These are phyloP conservation scores for Plantago elongata DNA, from an alignment of 257 asterid species.

Conservation along the genomic window DNA sequence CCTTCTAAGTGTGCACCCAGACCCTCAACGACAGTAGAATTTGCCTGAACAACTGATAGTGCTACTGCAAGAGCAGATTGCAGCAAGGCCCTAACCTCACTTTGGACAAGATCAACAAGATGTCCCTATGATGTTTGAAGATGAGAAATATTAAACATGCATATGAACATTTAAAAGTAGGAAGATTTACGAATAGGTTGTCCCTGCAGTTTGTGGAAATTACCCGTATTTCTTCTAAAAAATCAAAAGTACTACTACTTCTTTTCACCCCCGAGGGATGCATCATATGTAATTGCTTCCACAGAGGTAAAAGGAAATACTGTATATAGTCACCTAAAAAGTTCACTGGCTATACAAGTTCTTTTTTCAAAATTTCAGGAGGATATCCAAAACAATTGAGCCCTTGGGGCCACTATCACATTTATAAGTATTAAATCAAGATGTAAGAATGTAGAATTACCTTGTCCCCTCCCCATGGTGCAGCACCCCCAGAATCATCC, in stretches of 20 bases:
- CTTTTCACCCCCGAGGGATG: not conserved
- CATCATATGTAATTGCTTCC: not conserved
- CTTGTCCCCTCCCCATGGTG: conserved; percentile 87
- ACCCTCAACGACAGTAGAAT: conserved; percentile 70
- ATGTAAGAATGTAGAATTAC: conserved; percentile 33
- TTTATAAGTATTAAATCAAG: not conserved
- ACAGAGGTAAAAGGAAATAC: not conserved
- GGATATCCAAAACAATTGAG: not conserved
- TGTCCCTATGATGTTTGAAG: conserved; percentile 57
- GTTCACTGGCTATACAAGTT: no score
- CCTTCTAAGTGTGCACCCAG: conserved; percentile 18
- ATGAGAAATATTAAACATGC: conserved; percentile 18
- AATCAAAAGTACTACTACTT: not conserved
- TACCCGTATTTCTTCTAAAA: not conserved
- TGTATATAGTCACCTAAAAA: no score
- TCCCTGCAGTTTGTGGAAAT: not conserved
- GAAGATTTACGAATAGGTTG: not conserved
- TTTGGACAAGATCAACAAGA: conserved; percentile 92
- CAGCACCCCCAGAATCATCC: conserved; percentile 81
- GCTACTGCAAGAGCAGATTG: conserved; percentile 97
- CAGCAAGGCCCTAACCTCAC: conserved; percentile 73
- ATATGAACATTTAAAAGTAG: conserved; percentile 10
- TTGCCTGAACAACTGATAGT: conserved; percentile 84
- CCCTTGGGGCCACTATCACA: not conserved
- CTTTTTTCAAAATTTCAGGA: not conserved